These are phyloP conservation scores for Salvia splendens DNA, from an alignment of 257 asterid species.

Conservation along the genomic window DNA sequence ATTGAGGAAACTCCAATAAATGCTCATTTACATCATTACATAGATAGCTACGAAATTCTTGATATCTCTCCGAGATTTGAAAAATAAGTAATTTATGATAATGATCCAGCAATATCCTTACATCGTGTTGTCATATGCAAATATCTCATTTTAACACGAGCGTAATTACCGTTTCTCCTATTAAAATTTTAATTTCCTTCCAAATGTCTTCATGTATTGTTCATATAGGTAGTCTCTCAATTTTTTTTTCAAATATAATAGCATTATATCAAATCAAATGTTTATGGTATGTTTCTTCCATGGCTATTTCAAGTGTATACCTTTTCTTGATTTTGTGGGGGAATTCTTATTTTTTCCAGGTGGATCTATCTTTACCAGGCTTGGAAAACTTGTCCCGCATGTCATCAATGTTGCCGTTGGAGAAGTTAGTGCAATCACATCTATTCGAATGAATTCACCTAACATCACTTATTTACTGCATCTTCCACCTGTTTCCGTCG, in stretches of 20 bases:
- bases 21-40: background rate
- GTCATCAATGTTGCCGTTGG: slow-evolving; percentile 56
- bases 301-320: slow-evolving; percentile 9
- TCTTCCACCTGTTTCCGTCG: slow-evolving; percentile 7
- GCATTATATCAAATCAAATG: slow-evolving; percentile 7
- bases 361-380: slow-evolving; percentile 48
- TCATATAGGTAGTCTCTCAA: background rate
- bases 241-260: background rate
- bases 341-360: slow-evolving; percentile 41
- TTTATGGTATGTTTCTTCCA: background rate
- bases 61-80: background rate
- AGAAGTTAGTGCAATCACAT: slow-evolving; percentile 45
- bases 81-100: background rate
- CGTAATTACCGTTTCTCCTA: background rate
- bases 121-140: background rate
- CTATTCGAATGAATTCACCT: slow-evolving; percentile 14
- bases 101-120: background rate
- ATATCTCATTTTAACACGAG: background rate
- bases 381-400: slow-evolving; percentile 52
- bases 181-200: background rate
- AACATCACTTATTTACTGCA: background rate
- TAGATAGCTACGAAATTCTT: background rate
- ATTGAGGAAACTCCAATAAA: background rate
- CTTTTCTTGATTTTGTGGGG: slow-evolving; percentile 24
- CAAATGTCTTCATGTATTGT: background rate